phyloP scores from a whole-genome alignment of 352 stramenopile genomes.

The Phytophthora fragariae region DNA sequence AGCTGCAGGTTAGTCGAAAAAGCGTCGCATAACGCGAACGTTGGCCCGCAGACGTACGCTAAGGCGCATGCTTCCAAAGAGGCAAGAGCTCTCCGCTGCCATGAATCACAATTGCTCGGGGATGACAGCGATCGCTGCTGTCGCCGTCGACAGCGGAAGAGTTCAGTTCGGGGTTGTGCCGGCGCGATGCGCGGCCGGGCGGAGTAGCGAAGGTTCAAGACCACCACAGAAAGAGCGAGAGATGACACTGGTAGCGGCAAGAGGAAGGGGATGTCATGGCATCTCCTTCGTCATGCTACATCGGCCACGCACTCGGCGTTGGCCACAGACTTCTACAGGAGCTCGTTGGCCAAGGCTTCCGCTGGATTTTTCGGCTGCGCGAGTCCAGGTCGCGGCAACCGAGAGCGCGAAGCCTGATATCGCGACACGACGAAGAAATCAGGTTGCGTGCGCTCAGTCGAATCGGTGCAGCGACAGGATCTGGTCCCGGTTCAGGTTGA shows the following conservation, averaged over 20 bases:
- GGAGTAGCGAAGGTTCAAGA: conserved; percentile 27
- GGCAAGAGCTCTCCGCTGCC: neutral
- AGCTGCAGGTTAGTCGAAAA: neutral
- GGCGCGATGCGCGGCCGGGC: conserved; percentile 12
- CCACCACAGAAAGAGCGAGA: conserved; percentile 1
- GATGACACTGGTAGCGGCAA: neutral
- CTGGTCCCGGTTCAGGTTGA: conserved; percentile 2
- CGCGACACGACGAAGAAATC: conserved; percentile 45
- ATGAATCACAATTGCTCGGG: neutral
- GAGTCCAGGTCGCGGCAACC: neutral
- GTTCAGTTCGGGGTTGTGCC: conserved; percentile 28
- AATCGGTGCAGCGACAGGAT: conserved; percentile 22
- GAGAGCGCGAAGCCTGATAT: conserved; percentile 32
- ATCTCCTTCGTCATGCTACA: no score
- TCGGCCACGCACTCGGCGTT: no score
- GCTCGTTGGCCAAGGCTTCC: neutral
- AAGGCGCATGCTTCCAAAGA: neutral
- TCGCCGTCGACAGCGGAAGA: conserved; percentile 4
- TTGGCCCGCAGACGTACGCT: neutral
- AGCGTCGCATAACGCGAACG: neutral
- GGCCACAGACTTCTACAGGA: no score
- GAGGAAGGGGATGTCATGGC: neutral
- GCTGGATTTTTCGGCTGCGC: conserved; percentile 31
- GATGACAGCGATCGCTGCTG: no score
- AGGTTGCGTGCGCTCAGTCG: conserved; percentile 35